These are phyloP conservation scores for Entrophospora sp. DNA, from an alignment of 192 early-diverging fungal genomes.

Conservation along the genomic window DNA sequence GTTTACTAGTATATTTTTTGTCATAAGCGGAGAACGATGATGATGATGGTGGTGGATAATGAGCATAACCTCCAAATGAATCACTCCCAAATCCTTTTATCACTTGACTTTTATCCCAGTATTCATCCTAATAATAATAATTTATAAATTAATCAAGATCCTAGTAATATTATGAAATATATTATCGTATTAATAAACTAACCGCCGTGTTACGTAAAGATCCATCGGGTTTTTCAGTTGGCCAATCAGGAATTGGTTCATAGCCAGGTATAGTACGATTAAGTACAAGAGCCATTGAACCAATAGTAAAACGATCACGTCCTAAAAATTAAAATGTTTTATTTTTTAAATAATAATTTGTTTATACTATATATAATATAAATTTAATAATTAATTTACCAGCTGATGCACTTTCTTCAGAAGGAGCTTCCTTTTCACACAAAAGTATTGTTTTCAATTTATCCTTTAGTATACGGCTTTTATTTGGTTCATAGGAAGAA, in stretches of 20 bases:
- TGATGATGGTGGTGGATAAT: too few species aligned
- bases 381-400: conserved; percentile 22
- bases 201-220: conserved; percentile 43
- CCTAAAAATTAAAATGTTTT: too few species aligned
- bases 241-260: conserved; percentile 74
- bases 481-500: background rate
- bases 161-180: too few species aligned
- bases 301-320: conserved; percentile 48
- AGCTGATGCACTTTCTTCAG: conserved; percentile 40
- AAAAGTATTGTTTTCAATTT: conserved; percentile 54
- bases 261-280: conserved; percentile 58
- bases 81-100: conserved; percentile 37
- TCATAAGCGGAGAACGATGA: too few species aligned
- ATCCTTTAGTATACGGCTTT: conserved; percentile 29
- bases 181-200: too few species aligned
- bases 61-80: conserved; percentile 24
- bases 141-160: too few species aligned
- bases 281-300: conserved; percentile 56
- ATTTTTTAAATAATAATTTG: too few species aligned
- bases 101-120: background rate
- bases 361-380: background rate
- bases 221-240: conserved; percentile 44
- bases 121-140: conserved; percentile 18
- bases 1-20: conserved; percentile 19
- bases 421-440: conserved; percentile 41